Evolutionary conservation across 1,284 basidiomycete genomes (phyloP).

Genomic region (Paramarasmius palmivorus): DNA sequence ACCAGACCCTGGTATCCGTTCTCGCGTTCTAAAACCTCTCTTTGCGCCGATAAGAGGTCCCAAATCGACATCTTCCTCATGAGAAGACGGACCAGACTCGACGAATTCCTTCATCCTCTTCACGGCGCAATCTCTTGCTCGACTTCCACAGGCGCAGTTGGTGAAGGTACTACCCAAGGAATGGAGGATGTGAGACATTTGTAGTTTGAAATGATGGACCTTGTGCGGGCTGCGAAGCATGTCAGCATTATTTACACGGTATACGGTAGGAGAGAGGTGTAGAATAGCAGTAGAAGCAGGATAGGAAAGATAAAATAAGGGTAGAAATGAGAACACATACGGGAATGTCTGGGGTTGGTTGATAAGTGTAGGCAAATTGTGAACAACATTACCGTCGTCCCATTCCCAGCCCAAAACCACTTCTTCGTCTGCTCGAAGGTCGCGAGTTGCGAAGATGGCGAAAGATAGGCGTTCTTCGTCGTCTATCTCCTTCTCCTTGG

Average conservation of each 20-base stretch:
- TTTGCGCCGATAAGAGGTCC: constrained; percentile 70
- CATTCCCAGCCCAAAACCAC: constrained; percentile 94
- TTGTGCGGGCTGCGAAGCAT: constrained; percentile 43
- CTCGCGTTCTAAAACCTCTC: constrained; percentile 66
- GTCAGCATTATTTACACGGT: constrained; percentile 15
- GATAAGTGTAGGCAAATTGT: constrained; percentile 75
- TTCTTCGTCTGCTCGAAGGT: constrained; percentile 83
- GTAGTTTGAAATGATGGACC: constrained; percentile 54
- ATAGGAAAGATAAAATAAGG: constrained; percentile 20
- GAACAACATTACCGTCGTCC: constrained; percentile 91
- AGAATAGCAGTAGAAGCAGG: background rate
- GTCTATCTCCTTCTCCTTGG: constrained; percentile 22
- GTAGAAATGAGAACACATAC: constrained; percentile 15
- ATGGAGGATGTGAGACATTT: constrained; percentile 73
- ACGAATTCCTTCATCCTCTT: constrained; percentile 68
- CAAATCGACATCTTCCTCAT: constrained; percentile 49
- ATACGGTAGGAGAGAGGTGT: constrained; percentile 16
- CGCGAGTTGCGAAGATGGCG: constrained; percentile 81
- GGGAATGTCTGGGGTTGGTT: constrained; percentile 23
- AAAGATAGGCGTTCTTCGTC: constrained; percentile 62
- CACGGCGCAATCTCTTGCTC: constrained; percentile 64
- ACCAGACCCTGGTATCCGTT: constrained; percentile 51
- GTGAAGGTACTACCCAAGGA: constrained; percentile 74
- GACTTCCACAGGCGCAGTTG: constrained; percentile 73
- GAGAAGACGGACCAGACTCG: constrained; percentile 16